These are phyloP conservation scores for Cladorrhinum samala DNA, from an alignment of 495 filamentous ascomycete genomes.

Conservation along the genomic window DNA sequence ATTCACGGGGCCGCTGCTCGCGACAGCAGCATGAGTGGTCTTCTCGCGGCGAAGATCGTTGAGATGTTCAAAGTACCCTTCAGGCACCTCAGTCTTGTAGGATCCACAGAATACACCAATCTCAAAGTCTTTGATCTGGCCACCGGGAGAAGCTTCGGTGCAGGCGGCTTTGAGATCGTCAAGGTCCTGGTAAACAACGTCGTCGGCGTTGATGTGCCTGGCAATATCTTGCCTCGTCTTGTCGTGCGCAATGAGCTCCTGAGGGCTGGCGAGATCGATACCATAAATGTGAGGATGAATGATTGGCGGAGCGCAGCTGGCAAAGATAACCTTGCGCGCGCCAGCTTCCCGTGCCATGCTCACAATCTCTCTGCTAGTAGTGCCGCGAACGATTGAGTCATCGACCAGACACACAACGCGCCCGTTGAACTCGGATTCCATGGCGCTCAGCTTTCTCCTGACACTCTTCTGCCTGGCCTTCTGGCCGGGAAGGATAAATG, in stretches of 20 bases:
- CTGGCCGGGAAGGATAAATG: slow-evolving; percentile 93
- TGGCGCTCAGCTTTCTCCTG: slow-evolving; percentile 72
- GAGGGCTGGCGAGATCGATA: slow-evolving; percentile 80
- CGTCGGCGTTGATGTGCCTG: slow-evolving; percentile 80
- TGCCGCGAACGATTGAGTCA: slow-evolving; percentile 91
- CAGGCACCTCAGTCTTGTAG: slow-evolving; percentile 77
- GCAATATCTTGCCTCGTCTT: slow-evolving; percentile 64
- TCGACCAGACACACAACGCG: slow-evolving; percentile 84
- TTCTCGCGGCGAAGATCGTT: slow-evolving; percentile 69
- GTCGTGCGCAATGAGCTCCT: slow-evolving; percentile 79
- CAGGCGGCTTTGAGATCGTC: slow-evolving; percentile 77
- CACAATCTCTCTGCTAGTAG: slow-evolving; percentile 86
- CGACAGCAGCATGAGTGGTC: slow-evolving; percentile 31
- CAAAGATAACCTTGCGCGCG: slow-evolving; percentile 86
- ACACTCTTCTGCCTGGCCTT: slow-evolving; percentile 75
- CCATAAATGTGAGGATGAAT: slow-evolving; percentile 67
- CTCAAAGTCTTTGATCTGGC: slow-evolving; percentile 62
- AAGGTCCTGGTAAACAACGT: slow-evolving; percentile 85
- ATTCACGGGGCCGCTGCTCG: slow-evolving; percentile 21
- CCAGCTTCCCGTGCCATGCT: slow-evolving; percentile 88
- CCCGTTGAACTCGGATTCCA: slow-evolving; percentile 79
- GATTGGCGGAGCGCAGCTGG: slow-evolving; percentile 81
- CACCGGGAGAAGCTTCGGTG: slow-evolving; percentile 57
- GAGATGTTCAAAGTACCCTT: slow-evolving; percentile 83
- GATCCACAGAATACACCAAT: slow-evolving; percentile 94